These are phyloP conservation scores for Russula sp. DNA, from an alignment of 768 basidiomycete genomes.

Conservation along the genomic window DNA sequence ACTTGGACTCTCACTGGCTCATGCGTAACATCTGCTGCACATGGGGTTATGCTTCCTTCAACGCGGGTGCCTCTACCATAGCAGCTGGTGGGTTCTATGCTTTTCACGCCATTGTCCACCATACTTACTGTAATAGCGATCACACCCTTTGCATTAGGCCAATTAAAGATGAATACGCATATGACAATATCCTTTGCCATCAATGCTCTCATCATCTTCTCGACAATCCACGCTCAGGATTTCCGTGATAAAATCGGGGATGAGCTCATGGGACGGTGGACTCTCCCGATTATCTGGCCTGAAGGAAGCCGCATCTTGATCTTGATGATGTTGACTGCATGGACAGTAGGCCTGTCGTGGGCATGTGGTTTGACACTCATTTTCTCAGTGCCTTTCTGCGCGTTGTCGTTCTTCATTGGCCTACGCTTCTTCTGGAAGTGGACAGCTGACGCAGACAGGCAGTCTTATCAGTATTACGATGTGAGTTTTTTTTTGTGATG, in stretches of 20 bases:
- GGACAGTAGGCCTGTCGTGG: slow-evolving; percentile 23
- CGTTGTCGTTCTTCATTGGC: slow-evolving; percentile 21
- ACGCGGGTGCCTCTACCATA: slow-evolving; percentile 24
- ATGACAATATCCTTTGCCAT: slow-evolving; percentile 19
- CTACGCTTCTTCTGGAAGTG: slow-evolving; percentile 19
- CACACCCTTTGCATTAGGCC: not conserved
- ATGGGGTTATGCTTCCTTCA: slow-evolving; percentile 20
- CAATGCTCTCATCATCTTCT: slow-evolving; percentile 29
- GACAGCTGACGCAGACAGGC: slow-evolving; percentile 22
- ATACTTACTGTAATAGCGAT: no score
- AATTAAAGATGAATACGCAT: not conserved
- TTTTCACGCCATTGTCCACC: no score
- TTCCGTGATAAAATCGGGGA: slow-evolving; percentile 31
- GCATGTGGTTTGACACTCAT: slow-evolving; percentile 22
- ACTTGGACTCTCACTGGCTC: slow-evolving; percentile 19
- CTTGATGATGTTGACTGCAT: slow-evolving; percentile 20
- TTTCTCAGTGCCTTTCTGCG: slow-evolving; percentile 11
- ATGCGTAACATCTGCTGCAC: slow-evolving; percentile 20
- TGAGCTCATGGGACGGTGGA: slow-evolving; percentile 26
- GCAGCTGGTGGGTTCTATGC: not conserved
- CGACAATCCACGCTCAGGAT: slow-evolving; percentile 34
- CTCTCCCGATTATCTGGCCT: slow-evolving; percentile 26
- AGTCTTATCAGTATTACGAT: slow-evolving; percentile 28
- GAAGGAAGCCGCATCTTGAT: slow-evolving; percentile 20
- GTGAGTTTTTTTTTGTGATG: slow-evolving; percentile 16